Percentiles rank a stretch among this genome's conserved stretches.
These are phyloP conservation scores for Zygosaccharomyces bailii DNA, from an alignment of 805 yeast species.

Conservation along the genomic window DNA sequence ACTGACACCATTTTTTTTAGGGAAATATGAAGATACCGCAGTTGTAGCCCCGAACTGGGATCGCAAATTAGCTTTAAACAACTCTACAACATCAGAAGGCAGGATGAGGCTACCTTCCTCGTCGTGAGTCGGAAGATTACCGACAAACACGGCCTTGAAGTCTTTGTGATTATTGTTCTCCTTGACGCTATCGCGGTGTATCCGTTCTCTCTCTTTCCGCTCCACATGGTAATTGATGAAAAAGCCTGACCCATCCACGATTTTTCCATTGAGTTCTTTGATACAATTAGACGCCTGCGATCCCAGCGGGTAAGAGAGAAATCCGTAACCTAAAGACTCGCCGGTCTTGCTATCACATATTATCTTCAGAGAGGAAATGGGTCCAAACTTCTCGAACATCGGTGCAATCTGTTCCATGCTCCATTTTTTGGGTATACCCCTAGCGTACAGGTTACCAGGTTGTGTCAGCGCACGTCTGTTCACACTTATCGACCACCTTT, in stretches of 20 bases:
- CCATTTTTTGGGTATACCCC: conserved; percentile 44
- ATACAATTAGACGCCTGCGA: conserved; percentile 64
- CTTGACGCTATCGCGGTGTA: conserved; percentile 36
- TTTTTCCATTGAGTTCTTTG: conserved; percentile 46
- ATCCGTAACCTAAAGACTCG: conserved; percentile 53
- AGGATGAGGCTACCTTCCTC: conserved; percentile 33
- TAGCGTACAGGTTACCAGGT: conserved; percentile 58
- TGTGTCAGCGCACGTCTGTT: conserved; percentile 39
- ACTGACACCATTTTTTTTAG: conserved; percentile 22
- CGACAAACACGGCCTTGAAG: conserved; percentile 53
- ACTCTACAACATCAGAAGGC: conserved; percentile 33
- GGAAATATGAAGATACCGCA: conserved; percentile 33
- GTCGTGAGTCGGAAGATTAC: conserved; percentile 45
- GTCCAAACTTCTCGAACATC: conserved; percentile 42
- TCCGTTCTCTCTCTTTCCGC: conserved; percentile 53
- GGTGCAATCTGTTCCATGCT: conserved; percentile 39
- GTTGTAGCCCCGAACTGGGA: conserved; percentile 15
- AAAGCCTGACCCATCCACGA: conserved; percentile 30
- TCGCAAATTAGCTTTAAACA: conserved; percentile 46
- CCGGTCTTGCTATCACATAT: conserved; percentile 42
- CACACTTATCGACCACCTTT: conserved; percentile 29
- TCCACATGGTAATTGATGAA: conserved; percentile 65
- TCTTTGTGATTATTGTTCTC: conserved; percentile 45
- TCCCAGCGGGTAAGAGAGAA: conserved; percentile 57
- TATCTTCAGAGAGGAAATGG: conserved; percentile 44